Evolutionary conservation across 1,139 yeast genomes (phyloP), one percentile per base, ranked within the genome.

Genomic region (Candida tetrigidarum): DNA sequence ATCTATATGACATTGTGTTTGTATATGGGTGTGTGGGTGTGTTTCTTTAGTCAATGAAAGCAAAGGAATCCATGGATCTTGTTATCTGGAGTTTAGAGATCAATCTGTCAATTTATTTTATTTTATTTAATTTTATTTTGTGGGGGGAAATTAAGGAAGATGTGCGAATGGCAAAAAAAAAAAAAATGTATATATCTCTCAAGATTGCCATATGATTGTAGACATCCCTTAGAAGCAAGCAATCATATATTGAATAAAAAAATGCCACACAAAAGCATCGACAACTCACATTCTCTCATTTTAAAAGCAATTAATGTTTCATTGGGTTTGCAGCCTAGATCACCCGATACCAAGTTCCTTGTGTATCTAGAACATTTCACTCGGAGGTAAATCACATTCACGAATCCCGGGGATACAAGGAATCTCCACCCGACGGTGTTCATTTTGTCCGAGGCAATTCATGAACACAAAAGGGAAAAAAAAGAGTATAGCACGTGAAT

Each of bases 1-100:
- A 38, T 30, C 49, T 39, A 19, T 49, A 50, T 5, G 53, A 47
- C 53, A 50, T 50, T 28, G 11, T 15, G 29, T 32, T n/a, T n/a
- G n/a, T n/a, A n/a, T n/a, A n/a, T n/a, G n/a, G n/a, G n/a, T n/a
- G n/a, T n/a, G n/a, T n/a, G n/a, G n/a, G n/a, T n/a, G n/a, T n/a
- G n/a, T n/a, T n/a, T n/a, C n/a, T n/a, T n/a, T n/a, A n/a, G n/a
- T n/a, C n/a, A n/a, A n/a, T n/a, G n/a, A n/a, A n/a, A n/a, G n/a
- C n/a, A n/a, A n/a, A n/a, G n/a, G n/a, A n/a, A n/a, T n/a, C n/a
- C n/a, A n/a, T n/a, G n/a, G n/a, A n/a, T n/a, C n/a, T n/a, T n/a
- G n/a, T n/a, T n/a, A n/a, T n/a, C n/a, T n/a, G n/a, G n/a, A n/a
- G n/a, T n/a, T n/a, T n/a, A 19, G 25, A 32, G 9, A 19, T 6